A percentile compares a stretch with the other conserved stretches of the same genome.
Evolutionary conservation across 2,329 filamentous ascomycete species (phyloP).

Genomic region (Apiospora hydei): DNA sequence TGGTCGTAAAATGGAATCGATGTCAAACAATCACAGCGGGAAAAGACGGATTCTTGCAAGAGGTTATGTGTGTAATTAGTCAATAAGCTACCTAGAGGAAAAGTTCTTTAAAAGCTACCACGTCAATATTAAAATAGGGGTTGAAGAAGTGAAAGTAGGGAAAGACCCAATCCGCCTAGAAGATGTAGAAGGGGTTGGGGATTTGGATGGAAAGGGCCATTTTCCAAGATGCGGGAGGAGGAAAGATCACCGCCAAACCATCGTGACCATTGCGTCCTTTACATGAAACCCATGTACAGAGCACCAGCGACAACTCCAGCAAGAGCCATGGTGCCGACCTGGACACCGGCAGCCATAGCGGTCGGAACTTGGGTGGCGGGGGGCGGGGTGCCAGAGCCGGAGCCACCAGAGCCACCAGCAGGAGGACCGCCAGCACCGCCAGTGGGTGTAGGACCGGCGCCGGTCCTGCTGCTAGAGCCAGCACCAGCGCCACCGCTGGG

Average conservation of each 20-base stretch:
- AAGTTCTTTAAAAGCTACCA: neutral
- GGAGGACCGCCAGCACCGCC: neutral
- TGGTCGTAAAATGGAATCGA: too few species aligned
- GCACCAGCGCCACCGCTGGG: neutral
- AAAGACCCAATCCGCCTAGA: neutral
- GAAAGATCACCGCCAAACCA: neutral
- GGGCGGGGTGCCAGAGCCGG: neutral
- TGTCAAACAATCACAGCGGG: neutral
- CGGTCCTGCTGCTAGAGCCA: neutral
- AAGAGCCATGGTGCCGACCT: neutral
- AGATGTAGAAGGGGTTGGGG: neutral
- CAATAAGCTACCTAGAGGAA: neutral
- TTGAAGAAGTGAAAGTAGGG: neutral
- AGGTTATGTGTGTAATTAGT: neutral
- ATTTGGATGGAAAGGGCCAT: neutral
- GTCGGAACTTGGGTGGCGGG: neutral
- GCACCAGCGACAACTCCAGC: neutral
- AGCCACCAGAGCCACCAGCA: neutral
- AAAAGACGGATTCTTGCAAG: neutral
- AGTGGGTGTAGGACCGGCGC: neutral
- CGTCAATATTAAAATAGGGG: neutral
- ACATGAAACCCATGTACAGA: slow-evolving; percentile 14
- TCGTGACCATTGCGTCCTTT: neutral
- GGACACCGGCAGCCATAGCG: neutral
- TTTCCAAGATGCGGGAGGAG: neutral